These are phyloP conservation scores for Penicillium sp. DNA, from an alignment of 2,329 filamentous ascomycete species.

Conservation along the genomic window DNA sequence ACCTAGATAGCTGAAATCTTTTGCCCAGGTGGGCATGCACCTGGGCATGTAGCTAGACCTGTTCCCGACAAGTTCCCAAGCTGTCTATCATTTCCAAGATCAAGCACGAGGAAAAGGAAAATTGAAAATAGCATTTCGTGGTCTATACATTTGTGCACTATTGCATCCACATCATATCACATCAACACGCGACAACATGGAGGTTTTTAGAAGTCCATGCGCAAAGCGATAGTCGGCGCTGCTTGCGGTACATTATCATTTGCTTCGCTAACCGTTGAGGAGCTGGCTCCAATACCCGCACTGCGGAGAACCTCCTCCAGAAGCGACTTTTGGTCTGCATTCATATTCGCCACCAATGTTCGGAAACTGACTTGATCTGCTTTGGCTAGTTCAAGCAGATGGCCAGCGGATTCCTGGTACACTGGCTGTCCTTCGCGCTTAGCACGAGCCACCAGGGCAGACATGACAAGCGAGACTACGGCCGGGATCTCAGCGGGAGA, in stretches of 20 bases:
- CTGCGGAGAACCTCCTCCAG: conserved; percentile 76
- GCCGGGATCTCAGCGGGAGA: conserved; percentile 31
- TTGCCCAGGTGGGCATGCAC: too few species aligned
- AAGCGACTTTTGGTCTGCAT: conserved; percentile 67
- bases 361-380: conserved; percentile 73
- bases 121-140: not conserved
- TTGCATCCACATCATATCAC: conserved; percentile 9
- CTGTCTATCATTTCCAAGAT: not conserved
- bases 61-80: too few species aligned
- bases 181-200: not conserved
- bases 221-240: conserved; percentile 82
- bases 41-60: too few species aligned
- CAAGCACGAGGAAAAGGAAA: not conserved
- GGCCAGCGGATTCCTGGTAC: conserved; percentile 72
- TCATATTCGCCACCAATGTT: conserved; percentile 70
- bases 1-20: too few species aligned
- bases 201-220: conserved; percentile 77
- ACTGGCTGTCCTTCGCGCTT: conserved; percentile 59
- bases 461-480: conserved; percentile 75
- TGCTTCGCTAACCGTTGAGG: conserved; percentile 42
- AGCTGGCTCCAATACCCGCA: conserved; percentile 52
- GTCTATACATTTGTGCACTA: conserved; percentile 1
- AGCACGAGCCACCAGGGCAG: conserved; percentile 73
- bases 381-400: conserved; percentile 79
- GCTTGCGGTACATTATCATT: conserved; percentile 55